Evolutionary conservation across 2,329 filamentous ascomycete genomes (phyloP), one percentile per base, ranked within the genome.

Genomic region (Claviceps paspali): DNA sequence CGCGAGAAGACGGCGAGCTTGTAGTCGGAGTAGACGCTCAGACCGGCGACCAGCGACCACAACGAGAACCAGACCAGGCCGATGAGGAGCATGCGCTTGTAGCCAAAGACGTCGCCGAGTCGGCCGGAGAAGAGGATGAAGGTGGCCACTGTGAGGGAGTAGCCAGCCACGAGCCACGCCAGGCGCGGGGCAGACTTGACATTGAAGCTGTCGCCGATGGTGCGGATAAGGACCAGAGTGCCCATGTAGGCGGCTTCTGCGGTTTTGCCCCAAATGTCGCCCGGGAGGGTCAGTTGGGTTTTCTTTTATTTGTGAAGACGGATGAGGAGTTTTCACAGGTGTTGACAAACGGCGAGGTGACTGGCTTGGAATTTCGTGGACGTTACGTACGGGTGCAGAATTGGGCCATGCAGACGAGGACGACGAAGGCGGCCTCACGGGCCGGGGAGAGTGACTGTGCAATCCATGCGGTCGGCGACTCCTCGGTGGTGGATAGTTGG

Each of bases 61-160:
- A 67, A 29, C 1, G 64, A 58, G 28, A 71, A 70, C 70, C 71
- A 77, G 12, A 57, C 38, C 22, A 70, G 66, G 2, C 74, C 74
- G 1, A 59, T 45, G 6, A 76, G 46, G 26, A 78, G 65, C 26
- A 75, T 51, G 5, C 52, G 59, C 48, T 71, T 71, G 51, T 76
- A 65, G 0, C 75, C 75, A 41, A 70, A 73, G 1, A 70, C 52
- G 29, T 74, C 68, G 2, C 73, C 73, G 3, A 78, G 50, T 0
- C 73, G 63, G 3, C 71, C 71, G 2, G 64, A 65, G 2, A 71
- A 56, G 3, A 79, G 57, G 23, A 77, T 67, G 45, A 76, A 76
- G 0, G 71, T 68, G 9, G 72, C 72, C 5, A 62, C 58, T 5
- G 61, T 70, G 44, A 77, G 52, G 8, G 60, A 64, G 48, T 75